A percentile compares a stretch with the other conserved stretches of the same genome.
Evolutionary conservation across 495 filamentous ascomycete species (phyloP).

Genomic region (Hypomontagnella submonticulosa): DNA sequence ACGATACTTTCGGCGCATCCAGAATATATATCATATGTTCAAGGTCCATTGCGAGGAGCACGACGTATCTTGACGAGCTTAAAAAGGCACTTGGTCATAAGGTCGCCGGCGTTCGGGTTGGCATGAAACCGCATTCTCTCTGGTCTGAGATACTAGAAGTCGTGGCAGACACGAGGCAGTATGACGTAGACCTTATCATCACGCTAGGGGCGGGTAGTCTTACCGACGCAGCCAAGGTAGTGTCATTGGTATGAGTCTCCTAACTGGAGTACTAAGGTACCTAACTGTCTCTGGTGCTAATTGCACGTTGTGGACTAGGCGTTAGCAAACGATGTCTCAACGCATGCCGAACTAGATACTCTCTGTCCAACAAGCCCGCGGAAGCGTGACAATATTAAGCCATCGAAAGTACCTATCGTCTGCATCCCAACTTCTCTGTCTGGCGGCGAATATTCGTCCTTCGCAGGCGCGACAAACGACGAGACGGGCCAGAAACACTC

Average conservation of each 20-base stretch:
- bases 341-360: conserved; percentile 54
- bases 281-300: conserved; percentile 13
- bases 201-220: conserved; percentile 69
- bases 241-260: conserved; percentile 57
- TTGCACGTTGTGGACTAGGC: conserved; percentile 39
- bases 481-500: conserved; percentile 61
- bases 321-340: conserved; percentile 56
- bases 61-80: conserved; percentile 57
- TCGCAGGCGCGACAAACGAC: conserved; percentile 67
- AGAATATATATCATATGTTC: conserved; percentile 68
- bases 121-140: conserved; percentile 68
- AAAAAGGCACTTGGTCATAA: conserved; percentile 53
- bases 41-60: conserved; percentile 61
- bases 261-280: neutral
- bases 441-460: conserved; percentile 67
- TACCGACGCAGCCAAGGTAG: conserved; percentile 68
- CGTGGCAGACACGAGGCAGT: conserved; percentile 54
- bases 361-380: conserved; percentile 51
- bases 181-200: conserved; percentile 62
- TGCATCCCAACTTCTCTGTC: conserved; percentile 69
- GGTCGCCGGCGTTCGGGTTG: conserved; percentile 61
- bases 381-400: conserved; percentile 50
- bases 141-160: conserved; percentile 69
- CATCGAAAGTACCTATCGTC: conserved; percentile 63
- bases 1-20: conserved; percentile 55